These are phyloP conservation scores for Hymenoscyphus scutula DNA, from an alignment of 2,329 filamentous ascomycete species.

Conservation along the genomic window DNA sequence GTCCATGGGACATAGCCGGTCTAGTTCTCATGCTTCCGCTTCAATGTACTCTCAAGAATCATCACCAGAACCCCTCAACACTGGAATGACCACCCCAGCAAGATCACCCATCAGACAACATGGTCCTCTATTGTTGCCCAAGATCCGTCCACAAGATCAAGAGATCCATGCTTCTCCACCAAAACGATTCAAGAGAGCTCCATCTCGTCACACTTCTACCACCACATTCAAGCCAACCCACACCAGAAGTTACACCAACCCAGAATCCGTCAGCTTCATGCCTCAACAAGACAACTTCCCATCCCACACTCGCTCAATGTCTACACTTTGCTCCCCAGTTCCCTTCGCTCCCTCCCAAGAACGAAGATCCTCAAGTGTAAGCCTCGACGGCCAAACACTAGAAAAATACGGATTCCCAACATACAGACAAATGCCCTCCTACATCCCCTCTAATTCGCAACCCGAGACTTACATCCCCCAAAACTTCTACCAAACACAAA, in stretches of 20 bases:
- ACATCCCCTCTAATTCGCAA: conserved; percentile 40
- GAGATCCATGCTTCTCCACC: conserved; percentile 54
- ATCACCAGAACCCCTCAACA: conserved; percentile 66
- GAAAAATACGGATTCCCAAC: conserved; percentile 79
- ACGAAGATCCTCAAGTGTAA: conserved; percentile 64
- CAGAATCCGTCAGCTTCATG: conserved; percentile 49
- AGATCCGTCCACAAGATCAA: conserved; percentile 83
- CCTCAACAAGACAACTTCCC: conserved; percentile 27
- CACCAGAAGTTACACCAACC: conserved; percentile 59
- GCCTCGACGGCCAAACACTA: conserved; percentile 63
- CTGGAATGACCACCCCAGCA: conserved; percentile 66
- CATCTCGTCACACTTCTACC: conserved; percentile 28
- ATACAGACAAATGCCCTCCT: conserved; percentile 70
- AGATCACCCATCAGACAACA: conserved; percentile 73
- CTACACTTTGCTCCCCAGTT: conserved; percentile 35
- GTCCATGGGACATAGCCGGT: conserved; percentile 42
- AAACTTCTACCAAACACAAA: conserved; percentile 34
- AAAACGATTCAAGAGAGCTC: conserved; percentile 55
- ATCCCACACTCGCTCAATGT: conserved; percentile 32
- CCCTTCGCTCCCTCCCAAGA: conserved; percentile 41
- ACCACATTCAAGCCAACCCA: conserved; percentile 47
- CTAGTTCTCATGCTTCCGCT: conserved; percentile 33
- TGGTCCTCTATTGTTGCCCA: conserved; percentile 77
- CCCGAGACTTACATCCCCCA: conserved; percentile 48
- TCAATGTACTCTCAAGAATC: conserved; percentile 65